A percentile compares a stretch with the other conserved stretches of the same genome.
phyloP scores from a whole-genome alignment of 768 basidiomycete genomes.

The Trametes cubensis region DNA sequence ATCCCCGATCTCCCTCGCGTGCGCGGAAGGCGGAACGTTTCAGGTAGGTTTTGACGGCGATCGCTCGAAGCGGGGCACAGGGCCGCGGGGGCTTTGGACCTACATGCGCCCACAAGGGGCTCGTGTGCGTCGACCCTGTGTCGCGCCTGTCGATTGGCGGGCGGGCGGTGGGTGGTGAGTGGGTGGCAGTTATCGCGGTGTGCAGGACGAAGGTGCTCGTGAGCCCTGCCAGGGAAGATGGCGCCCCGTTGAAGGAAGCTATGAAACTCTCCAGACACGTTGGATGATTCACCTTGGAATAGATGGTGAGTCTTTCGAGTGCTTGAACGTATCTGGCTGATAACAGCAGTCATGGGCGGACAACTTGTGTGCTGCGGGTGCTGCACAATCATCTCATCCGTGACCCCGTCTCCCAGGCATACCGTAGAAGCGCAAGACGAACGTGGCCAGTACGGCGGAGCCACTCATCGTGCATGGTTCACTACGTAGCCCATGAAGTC shows the following conservation, averaged over 20 bases:
- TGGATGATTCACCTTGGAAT: not conserved
- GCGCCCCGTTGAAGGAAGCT: not conserved
- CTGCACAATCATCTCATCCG: too few relatives aligned
- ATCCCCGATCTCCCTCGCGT: not conserved
- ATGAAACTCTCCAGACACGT: not conserved
- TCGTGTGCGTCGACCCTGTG: not conserved
- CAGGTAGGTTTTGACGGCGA: not conserved
- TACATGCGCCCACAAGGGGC: constrained; percentile 3
- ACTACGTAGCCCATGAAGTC: too few relatives aligned
- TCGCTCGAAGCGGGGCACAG: not conserved
- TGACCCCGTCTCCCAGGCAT: too few relatives aligned
- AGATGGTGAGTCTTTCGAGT: too few relatives aligned
- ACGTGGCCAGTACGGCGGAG: too few relatives aligned
- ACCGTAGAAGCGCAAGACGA: too few relatives aligned
- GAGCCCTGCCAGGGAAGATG: too few relatives aligned
- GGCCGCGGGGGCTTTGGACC: not conserved
- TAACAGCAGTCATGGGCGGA: too few relatives aligned
- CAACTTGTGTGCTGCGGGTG: too few relatives aligned
- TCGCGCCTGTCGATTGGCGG: not conserved
- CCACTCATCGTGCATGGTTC: too few relatives aligned
- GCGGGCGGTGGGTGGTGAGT: not conserved
- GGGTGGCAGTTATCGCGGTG: not conserved
- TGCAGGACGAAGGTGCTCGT: too few relatives aligned
- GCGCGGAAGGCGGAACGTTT: not conserved
- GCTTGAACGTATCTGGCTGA: too few relatives aligned